These are phyloP conservation scores for Paramecium caudatum DNA, from an alignment of 73 alveolate genomes.

Conservation along the genomic window DNA sequence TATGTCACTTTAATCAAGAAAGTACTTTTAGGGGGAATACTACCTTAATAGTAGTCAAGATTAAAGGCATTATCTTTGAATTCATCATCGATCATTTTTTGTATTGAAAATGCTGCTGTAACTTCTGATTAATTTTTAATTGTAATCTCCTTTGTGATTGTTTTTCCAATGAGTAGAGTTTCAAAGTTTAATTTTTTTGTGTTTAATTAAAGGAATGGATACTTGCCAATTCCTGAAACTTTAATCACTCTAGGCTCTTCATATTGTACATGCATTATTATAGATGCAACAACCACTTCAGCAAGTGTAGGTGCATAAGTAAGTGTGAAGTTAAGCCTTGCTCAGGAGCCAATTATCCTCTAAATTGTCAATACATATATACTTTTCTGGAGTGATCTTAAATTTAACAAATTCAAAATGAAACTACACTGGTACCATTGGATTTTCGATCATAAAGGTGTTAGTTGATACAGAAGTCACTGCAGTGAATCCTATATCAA, in stretches of 20 bases:
- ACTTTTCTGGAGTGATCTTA: constrained; percentile 82
- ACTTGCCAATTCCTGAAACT: constrained; percentile 96
- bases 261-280: constrained; percentile 88
- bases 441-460: constrained; percentile 45
- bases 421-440: constrained; percentile 43
- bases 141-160: constrained; percentile 88
- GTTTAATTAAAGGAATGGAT: constrained; percentile 95
- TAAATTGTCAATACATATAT: neutral
- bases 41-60: constrained; percentile 89
- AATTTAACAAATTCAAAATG: constrained; percentile 50
- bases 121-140: constrained; percentile 92
- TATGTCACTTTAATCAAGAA: constrained; percentile 91
- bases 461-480: neutral
- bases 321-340: constrained; percentile 85
- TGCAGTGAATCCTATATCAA: constrained; percentile 65
- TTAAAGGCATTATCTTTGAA: constrained; percentile 93
- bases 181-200: constrained; percentile 92
- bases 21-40: constrained; percentile 94
- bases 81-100: constrained; percentile 92
- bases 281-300: constrained; percentile 92
- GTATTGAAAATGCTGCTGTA: constrained; percentile 89
- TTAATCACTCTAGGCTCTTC: constrained; percentile 93
- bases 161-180: constrained; percentile 87
- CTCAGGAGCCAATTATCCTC: constrained; percentile 80
- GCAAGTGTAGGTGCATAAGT: constrained; percentile 92